Conservation (phyloP, 805 yeast genomes). For the Hanseniaspora mollemarum region DNA sequence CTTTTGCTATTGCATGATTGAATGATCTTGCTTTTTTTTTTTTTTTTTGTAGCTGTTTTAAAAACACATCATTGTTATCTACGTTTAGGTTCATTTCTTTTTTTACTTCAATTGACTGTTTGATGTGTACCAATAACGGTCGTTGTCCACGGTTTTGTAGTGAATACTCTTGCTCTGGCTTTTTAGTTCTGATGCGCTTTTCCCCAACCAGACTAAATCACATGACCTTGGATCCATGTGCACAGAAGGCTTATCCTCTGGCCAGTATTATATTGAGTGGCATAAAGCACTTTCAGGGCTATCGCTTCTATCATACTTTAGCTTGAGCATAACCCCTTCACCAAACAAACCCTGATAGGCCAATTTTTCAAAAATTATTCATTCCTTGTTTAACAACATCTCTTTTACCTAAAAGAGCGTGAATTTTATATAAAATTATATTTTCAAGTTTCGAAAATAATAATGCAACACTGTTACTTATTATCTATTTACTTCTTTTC, state of each 20-base stretch:
- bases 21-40: neutral
- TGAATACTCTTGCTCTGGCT: no score
- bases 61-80: neutral
- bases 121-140: no score
- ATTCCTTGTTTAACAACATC: neutral
- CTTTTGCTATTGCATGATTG: neutral
- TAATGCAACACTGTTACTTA: neutral
- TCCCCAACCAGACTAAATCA: no score
- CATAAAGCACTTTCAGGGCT: no score
- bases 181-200: no score
- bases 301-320: constrained; percentile 17
- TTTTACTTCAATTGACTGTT: neutral
- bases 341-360: constrained; percentile 15
- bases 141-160: no score
- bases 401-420: constrained; percentile 14
- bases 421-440: neutral
- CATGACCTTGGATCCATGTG: no score
- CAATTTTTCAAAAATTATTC: neutral
- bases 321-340: constrained; percentile 20
- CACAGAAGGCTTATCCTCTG: no score
- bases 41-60: constrained; percentile 3
- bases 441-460: neutral
- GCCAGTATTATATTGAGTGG: no score
- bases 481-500: constrained; percentile 26
- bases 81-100: neutral